A percentile compares a stretch with the other conserved stretches of the same genome.
Evolutionary conservation across 2,329 filamentous ascomycete species (phyloP).

Genomic region (Dactylellina parvicollis): DNA sequence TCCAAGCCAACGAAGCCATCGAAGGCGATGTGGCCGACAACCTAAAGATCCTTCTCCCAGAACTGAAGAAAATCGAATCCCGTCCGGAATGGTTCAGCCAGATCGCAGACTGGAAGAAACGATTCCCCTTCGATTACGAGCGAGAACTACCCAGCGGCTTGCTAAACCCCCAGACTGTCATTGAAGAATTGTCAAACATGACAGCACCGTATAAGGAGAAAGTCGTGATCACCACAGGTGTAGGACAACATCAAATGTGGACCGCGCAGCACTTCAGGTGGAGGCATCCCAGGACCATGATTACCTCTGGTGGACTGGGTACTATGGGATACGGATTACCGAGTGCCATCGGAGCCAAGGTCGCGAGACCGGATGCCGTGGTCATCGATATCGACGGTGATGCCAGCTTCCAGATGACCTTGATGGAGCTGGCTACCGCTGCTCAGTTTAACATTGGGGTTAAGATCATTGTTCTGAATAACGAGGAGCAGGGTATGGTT

Average conservation of each 20-base stretch:
- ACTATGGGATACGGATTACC: constrained; percentile 97
- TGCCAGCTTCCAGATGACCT: constrained; percentile 98
- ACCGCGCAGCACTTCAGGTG: constrained; percentile 95
- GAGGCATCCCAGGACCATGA: constrained; percentile 89
- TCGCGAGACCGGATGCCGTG: constrained; percentile 79
- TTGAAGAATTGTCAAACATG: constrained; percentile 87
- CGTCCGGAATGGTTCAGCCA: constrained; percentile 87
- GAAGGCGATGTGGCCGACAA: constrained; percentile 91
- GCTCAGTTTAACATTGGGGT: constrained; percentile 96
- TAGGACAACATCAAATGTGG: constrained; percentile 99
- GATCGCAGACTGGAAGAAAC: constrained; percentile 89
- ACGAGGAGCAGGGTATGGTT: constrained; percentile 98
- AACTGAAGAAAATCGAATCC: constrained; percentile 70
- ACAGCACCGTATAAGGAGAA: constrained; percentile 81
- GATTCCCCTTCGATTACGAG: constrained; percentile 89
- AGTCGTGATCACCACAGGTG: constrained; percentile 90
- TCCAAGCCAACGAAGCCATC: constrained; percentile 93
- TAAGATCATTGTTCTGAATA: constrained; percentile 95
- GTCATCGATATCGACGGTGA: constrained; percentile 98
- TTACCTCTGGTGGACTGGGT: constrained; percentile 93
- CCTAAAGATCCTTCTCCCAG: constrained; percentile 76
- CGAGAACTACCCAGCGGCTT: constrained; percentile 76
- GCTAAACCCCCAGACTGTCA: constrained; percentile 94
- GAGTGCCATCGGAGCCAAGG: constrained; percentile 94
- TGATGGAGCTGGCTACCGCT: constrained; percentile 92